Percentiles rank a stretch among this genome's conserved stretches.
phyloP scores from a whole-genome alignment of 208 protist genomes.

The Naegleria gruberi region DNA sequence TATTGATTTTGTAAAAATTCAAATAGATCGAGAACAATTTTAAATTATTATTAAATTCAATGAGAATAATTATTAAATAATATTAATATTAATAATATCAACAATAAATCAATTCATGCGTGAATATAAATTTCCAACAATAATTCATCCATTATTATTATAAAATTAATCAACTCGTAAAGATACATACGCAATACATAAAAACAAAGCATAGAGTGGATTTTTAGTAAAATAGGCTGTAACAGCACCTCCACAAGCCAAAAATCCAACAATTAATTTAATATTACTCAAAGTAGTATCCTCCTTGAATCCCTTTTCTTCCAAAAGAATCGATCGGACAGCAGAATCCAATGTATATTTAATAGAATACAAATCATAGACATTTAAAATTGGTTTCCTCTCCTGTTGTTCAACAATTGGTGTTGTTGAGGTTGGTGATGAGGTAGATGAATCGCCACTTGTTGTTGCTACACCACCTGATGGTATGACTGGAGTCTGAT shows the following conservation, averaged over 20 bases:
- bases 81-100: neutral
- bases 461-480: neutral
- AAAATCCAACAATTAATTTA: neutral
- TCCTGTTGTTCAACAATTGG: neutral
- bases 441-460: neutral
- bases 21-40: too few relatives aligned
- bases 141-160: neutral
- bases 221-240: neutral
- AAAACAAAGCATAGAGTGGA: neutral
- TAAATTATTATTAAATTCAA: too few relatives aligned
- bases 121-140: too few relatives aligned
- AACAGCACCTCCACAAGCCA: neutral
- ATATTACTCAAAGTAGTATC: neutral
- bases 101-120: neutral
- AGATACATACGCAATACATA: neutral
- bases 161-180: neutral
- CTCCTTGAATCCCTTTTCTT: neutral
- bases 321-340: neutral
- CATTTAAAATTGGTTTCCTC: neutral
- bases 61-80: too few relatives aligned
- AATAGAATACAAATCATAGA: neutral
- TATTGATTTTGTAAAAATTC: neutral
- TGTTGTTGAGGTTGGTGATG: neutral
- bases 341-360: neutral
- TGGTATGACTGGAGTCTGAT: neutral